Evolutionary conservation across 352 stramenopile genomes (phyloP), one percentile per base, ranked within the genome.

Genomic region (Phytophthora ohioensis): DNA sequence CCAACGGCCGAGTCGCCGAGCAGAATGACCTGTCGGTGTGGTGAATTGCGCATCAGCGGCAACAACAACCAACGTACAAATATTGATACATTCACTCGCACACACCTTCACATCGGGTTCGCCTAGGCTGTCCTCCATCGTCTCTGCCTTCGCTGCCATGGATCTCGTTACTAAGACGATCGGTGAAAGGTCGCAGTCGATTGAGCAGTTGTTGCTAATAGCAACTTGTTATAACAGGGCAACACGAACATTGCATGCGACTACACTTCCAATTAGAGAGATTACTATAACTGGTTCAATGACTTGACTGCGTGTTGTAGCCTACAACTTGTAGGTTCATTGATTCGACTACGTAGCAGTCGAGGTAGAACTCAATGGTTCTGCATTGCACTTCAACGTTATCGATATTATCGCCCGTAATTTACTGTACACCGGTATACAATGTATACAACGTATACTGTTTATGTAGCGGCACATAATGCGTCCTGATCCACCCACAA

Each of bases 1-100:
- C 96, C 96, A 32, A 98, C 95, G 7, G 95, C 96, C 62, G 92
- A 98, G 73, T 98, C 96, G 7, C 95, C 95, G 41, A 98, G 75
- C 53, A 99, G 75, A 67, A 98, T 98, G 58, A 98, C 81, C 86
- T 98, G 60, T 13, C 12, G 15, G 27, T 46, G 35, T 30, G 12
- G 27, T 2, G 36, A 30, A 54, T 7, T 57, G 32, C 17, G 9
- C 5, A 15, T 63, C 11, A 63, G 12, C 13, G 32, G 0, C 5
- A 47, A 10, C 10, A 43, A 15, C 38, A 3, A 17, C 27, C 13
- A 46, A 5, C n/a, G 3, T 9, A 55, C 11, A 13, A 64, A 5
- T 12, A 49, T 36, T 12, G 1, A 7, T 12, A 31, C 31, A 7
- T 31, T 12, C 32, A 42, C 2, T 1, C 36, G 1, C 30, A 15